Evolutionary conservation across 495 filamentous ascomycete species (phyloP).

Genomic region (Trichocladium uniseriatum): DNA sequence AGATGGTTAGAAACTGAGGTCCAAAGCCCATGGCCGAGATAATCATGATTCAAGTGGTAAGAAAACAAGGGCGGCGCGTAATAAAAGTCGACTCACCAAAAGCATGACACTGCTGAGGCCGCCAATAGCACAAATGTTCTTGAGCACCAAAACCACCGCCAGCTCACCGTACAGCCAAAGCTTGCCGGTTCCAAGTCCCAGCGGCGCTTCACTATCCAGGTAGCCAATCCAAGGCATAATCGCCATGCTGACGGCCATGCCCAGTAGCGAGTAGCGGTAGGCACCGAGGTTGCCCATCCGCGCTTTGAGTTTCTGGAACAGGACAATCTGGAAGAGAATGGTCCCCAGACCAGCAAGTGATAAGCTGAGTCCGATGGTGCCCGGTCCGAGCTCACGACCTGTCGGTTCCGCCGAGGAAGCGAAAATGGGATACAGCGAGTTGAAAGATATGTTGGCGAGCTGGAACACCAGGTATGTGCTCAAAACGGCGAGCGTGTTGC

Average conservation of each 20-base stretch:
- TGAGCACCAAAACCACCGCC: conserved; percentile 68
- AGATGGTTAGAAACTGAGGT: conserved; percentile 3
- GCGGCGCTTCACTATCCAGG: conserved; percentile 37
- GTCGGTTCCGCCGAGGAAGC: conserved; percentile 61
- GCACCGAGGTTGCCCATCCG: conserved; percentile 77
- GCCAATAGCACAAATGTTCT: conserved; percentile 80
- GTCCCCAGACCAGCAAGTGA: conserved; percentile 76
- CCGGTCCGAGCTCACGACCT: conserved; percentile 64
- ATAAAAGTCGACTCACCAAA: conserved; percentile 49
- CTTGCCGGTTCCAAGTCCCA: conserved; percentile 46
- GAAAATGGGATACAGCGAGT: conserved; percentile 87
- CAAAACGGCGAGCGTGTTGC: conserved; percentile 72
- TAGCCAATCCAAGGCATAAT: conserved; percentile 88
- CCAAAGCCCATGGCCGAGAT: too few relatives aligned
- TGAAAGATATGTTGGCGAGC: conserved; percentile 80
- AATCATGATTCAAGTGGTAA: too few relatives aligned
- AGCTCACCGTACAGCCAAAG: conserved; percentile 65
- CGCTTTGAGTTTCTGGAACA: conserved; percentile 71
- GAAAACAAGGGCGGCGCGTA: background rate
- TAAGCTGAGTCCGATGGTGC: conserved; percentile 76
- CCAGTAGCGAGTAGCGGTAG: conserved; percentile 70
- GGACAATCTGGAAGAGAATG: conserved; percentile 77
- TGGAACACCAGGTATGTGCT: conserved; percentile 81
- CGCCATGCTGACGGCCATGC: conserved; percentile 73
- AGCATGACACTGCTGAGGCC: conserved; percentile 84